Conservation (phyloP, 1,139 yeast genomes). For the Geotrichum cucujoidarum region DNA sequence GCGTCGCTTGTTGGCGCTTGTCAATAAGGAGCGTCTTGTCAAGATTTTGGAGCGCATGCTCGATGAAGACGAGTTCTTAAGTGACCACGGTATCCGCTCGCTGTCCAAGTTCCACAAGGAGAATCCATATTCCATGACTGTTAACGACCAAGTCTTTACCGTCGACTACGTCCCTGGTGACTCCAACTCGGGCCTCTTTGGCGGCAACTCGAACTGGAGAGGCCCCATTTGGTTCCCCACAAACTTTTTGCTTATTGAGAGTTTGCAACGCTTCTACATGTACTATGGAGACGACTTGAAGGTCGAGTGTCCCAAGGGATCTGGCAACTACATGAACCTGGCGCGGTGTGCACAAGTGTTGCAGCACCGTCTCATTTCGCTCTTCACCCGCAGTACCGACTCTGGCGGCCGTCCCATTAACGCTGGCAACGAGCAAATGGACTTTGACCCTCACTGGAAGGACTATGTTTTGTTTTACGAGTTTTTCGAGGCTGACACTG, state of each 20-base stretch:
- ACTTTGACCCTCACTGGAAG: conserved; percentile 67
- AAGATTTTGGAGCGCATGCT: conserved; percentile 78
- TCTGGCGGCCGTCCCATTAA: conserved; percentile 74
- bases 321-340: conserved; percentile 73
- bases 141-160: conserved; percentile 66
- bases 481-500: conserved; percentile 93
- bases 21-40: conserved; percentile 70
- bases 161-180: conserved; percentile 90
- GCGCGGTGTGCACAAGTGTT: conserved; percentile 92
- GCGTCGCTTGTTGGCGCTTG: conserved; percentile 74
- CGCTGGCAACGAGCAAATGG: conserved; percentile 57
- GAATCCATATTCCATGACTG: conserved; percentile 83
- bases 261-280: conserved; percentile 81
- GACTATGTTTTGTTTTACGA: conserved; percentile 81
- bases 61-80: conserved; percentile 83
- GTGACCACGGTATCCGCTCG: conserved; percentile 85
- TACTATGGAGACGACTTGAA: conserved; percentile 85
- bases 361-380: conserved; percentile 77
- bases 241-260: conserved; percentile 80
- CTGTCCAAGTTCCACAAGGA: conserved; percentile 83
- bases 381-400: conserved; percentile 66
- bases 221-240: conserved; percentile 99
- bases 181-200: conserved; percentile 91
- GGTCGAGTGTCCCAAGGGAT: conserved; percentile 87
- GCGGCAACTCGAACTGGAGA: conserved; percentile 97